These are phyloP conservation scores for Lodderomyces metapsilosis DNA, from an alignment of 1,139 yeast genomes.

Conservation along the genomic window DNA sequence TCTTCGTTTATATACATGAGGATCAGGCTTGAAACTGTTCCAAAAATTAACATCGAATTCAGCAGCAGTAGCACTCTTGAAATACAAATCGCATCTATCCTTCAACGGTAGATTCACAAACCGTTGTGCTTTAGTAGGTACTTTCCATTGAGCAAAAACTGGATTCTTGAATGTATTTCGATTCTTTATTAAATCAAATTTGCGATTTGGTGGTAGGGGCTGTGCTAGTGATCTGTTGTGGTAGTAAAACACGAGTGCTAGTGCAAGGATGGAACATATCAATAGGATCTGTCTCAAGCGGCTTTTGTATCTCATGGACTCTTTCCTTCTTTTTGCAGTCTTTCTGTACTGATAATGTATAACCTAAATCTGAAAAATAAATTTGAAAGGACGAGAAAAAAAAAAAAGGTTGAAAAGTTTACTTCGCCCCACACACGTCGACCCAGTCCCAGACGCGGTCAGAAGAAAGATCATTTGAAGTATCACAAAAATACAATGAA, in stretches of 20 bases:
- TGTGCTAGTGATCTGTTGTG: conserved; percentile 6
- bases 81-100: conserved; percentile 19
- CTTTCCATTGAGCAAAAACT: conserved; percentile 15
- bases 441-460: no score
- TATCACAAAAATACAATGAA: no score
- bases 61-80: conserved; percentile 8
- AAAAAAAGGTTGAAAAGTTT: no score
- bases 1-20: conserved; percentile 23
- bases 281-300: not conserved
- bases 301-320: not conserved
- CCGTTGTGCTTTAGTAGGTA: conserved; percentile 2
- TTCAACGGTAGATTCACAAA: conserved; percentile 4
- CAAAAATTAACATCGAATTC: conserved; percentile 20
- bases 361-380: no score
- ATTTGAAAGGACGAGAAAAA: no score
- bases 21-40: conserved; percentile 18
- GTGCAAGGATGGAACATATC: not conserved
- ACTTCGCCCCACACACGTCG: no score
- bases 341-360: no score
- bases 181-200: conserved; percentile 12
- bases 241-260: not conserved
- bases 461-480: no score
- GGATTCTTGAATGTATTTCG: conserved; percentile 16
- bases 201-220: conserved; percentile 2
- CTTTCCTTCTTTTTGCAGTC: no score